Evolutionary conservation across 805 yeast species (phyloP).

Genomic region (Candida oleophila): DNA sequence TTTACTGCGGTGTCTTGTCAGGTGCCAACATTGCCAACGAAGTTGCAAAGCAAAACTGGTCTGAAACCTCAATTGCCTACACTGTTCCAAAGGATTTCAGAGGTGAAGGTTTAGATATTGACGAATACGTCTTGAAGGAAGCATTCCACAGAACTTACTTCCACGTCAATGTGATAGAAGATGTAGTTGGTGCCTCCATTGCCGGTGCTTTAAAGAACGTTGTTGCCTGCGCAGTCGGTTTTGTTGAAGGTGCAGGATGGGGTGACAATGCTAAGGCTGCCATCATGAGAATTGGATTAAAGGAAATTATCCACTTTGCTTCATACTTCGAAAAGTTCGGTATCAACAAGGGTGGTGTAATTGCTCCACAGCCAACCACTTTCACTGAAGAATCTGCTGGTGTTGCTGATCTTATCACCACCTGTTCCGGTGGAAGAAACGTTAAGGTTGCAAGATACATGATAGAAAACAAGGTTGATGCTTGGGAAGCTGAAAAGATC

Average conservation of each 20-base stretch:
- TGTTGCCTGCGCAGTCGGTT: conserved; percentile 46
- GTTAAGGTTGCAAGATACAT: conserved; percentile 46
- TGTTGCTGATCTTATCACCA: conserved; percentile 48
- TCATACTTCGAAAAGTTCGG: conserved; percentile 56
- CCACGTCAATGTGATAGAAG: conserved; percentile 45
- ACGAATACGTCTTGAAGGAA: conserved; percentile 36
- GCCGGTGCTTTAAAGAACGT: conserved; percentile 49
- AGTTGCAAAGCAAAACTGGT: conserved; percentile 47
- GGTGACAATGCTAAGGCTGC: conserved; percentile 51
- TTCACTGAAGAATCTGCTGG: conserved; percentile 47
- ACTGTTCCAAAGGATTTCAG: conserved; percentile 36
- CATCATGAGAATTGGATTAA: conserved; percentile 45
- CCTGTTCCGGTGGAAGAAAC: conserved; percentile 49
- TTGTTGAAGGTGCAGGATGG: conserved; percentile 49
- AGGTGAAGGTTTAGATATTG: conserved; percentile 43
- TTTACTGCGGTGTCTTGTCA: conserved; percentile 45
- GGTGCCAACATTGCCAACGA: conserved; percentile 50
- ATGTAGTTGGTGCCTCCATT: conserved; percentile 45
- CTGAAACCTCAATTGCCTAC: conserved; percentile 47
- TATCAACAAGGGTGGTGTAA: conserved; percentile 48
- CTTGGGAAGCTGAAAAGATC: conserved; percentile 42
- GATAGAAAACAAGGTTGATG: conserved; percentile 42
- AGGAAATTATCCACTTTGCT: conserved; percentile 44
- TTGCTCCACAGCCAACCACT: conserved; percentile 35
- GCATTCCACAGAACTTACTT: conserved; percentile 47